phyloP scores from a whole-genome alignment of 257 asterid genomes.

The Lithospermum erythrorhizon region DNA sequence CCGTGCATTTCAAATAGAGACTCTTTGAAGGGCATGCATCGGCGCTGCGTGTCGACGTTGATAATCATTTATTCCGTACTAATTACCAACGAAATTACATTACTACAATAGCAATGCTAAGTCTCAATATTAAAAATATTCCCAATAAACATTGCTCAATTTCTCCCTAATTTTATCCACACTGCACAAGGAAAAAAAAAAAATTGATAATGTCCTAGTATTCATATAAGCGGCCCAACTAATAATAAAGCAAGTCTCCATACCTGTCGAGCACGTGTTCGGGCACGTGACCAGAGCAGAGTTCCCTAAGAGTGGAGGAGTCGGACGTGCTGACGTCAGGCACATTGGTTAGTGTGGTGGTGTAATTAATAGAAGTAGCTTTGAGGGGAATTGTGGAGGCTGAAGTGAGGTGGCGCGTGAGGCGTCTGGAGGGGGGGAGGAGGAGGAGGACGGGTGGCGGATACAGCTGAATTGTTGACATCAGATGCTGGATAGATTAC shows the following conservation, averaged over 20 bases:
- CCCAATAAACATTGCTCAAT: no score
- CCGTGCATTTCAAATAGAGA: no score
- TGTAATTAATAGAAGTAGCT: slow-evolving; percentile 16
- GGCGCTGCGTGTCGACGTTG: no score
- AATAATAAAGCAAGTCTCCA: not conserved
- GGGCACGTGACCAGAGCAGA: slow-evolving; percentile 69
- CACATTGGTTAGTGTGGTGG: slow-evolving; percentile 6
- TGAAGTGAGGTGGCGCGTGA: not conserved
- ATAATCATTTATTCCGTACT: no score
- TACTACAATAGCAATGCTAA: no score
- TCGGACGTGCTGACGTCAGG: slow-evolving; percentile 13
- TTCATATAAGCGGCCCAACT: no score
- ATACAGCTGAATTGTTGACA: slow-evolving; percentile 26
- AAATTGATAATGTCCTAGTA: slow-evolving; percentile 2
- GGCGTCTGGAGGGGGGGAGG: not conserved
- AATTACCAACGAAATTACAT: no score
- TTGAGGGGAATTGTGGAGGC: slow-evolving; percentile 7
- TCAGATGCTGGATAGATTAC: no score
- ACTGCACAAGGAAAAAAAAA: no score
- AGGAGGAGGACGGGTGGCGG: slow-evolving; percentile 19
- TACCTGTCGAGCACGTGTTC: slow-evolving; percentile 67
- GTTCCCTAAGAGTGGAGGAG: slow-evolving; percentile 35
- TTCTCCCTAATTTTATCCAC: no score
- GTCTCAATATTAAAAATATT: no score
- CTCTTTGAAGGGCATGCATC: no score